phyloP scores from a whole-genome alignment of 1,284 basidiomycete genomes.

The Cutaneotrichosporon daszewskae region DNA sequence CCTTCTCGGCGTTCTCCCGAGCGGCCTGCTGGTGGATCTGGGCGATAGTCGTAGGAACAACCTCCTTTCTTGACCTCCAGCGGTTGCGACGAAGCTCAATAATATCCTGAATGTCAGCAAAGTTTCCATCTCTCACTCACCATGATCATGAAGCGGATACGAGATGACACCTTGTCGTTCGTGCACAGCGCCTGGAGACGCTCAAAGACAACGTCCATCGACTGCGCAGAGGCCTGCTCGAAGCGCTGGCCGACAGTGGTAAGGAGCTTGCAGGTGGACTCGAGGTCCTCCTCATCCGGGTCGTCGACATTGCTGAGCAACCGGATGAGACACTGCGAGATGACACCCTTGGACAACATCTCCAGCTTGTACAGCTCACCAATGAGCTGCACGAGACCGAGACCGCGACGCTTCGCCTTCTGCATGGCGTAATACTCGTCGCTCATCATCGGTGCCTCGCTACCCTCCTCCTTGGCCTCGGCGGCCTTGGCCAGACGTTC shows the following conservation, averaged over 20 bases:
- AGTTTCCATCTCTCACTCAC: conserved; percentile 54
- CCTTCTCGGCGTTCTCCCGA: conserved; percentile 69
- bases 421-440: conserved; percentile 96
- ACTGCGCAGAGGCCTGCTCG: conserved; percentile 64
- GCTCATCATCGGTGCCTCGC: conserved; percentile 64
- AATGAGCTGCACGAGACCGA: conserved; percentile 95
- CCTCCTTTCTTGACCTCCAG: conserved; percentile 69
- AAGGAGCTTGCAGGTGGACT: conserved; percentile 88
- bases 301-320: conserved; percentile 85
- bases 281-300: conserved; percentile 96
- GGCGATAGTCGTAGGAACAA: conserved; percentile 82
- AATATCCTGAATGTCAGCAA: conserved; percentile 59
- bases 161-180: conserved; percentile 67
- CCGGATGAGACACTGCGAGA: conserved; percentile 95
- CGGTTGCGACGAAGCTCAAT: conserved; percentile 78
- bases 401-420: conserved; percentile 93
- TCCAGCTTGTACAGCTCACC: conserved; percentile 95
- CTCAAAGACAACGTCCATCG: conserved; percentile 88
- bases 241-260: conserved; percentile 79
- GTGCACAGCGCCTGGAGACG: conserved; percentile 77
- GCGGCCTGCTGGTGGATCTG: conserved; percentile 77
- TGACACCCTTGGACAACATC: conserved; percentile 90
- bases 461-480: conserved; percentile 39
- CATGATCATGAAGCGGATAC: conserved; percentile 93
- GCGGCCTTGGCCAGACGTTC: conserved; percentile 52